These are phyloP conservation scores for Phenoliferia sp. DNA, from an alignment of 1,284 basidiomycete species.

Conservation along the genomic window DNA sequence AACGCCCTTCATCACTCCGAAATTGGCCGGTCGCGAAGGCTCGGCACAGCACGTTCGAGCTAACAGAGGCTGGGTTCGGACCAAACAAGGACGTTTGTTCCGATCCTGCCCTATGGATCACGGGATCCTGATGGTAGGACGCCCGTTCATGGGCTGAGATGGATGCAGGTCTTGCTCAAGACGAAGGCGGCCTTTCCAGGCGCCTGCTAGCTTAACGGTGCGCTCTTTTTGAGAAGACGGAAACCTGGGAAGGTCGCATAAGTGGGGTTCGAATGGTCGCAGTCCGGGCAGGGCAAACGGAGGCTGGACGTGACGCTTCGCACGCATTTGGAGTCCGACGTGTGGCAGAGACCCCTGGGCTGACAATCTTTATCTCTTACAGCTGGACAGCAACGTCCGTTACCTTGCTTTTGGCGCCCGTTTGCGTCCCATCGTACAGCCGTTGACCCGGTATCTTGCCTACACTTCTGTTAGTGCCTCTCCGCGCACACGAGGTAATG, in stretches of 20 bases:
- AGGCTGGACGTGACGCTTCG: background rate
- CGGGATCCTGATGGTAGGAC: no score
- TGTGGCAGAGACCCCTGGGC: background rate
- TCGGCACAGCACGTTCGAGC: background rate
- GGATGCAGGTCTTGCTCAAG: no score
- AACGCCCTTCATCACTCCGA: no score
- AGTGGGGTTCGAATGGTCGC: no score
- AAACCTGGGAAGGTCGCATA: no score
- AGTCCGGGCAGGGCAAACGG: no score
- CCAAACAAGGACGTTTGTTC: no score
- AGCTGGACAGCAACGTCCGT: constrained; percentile 17
- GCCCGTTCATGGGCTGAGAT: no score
- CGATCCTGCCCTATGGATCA: no score
- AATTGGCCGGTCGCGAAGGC: background rate
- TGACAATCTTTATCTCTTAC: background rate
- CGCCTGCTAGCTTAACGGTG: no score
- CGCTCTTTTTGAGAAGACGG: no score
- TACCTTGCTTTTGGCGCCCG: constrained; percentile 21
- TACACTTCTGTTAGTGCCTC: constrained; percentile 65
- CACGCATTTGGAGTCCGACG: background rate
- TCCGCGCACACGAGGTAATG: constrained; percentile 59
- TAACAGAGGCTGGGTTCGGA: background rate
- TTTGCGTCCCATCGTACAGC: constrained; percentile 26
- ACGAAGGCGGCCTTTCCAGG: no score
- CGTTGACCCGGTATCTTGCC: constrained; percentile 27